A percentile compares a stretch with the other conserved stretches of the same genome.
Evolutionary conservation across 2,329 filamentous ascomycete genomes (phyloP).

Genomic region (Scleromitrula shiraiana): DNA sequence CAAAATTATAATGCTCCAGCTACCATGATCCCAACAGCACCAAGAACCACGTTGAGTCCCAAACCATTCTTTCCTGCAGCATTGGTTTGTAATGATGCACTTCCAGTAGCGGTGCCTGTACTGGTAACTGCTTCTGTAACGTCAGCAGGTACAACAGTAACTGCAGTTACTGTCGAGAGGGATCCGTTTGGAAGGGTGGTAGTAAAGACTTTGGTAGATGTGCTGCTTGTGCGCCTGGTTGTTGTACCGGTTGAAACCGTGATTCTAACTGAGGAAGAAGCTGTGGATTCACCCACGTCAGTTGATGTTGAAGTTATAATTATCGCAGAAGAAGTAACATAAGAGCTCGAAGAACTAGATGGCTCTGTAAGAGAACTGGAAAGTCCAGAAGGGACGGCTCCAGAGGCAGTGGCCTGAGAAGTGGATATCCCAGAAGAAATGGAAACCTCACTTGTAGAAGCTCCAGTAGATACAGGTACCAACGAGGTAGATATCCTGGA

Average conservation of each 20-base stretch:
- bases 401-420: conserved; percentile 12
- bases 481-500: background rate
- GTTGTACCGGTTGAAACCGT: conserved; percentile 9
- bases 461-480: background rate
- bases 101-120: conserved; percentile 10
- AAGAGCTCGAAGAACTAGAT: conserved; percentile 14
- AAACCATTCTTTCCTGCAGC: conserved; percentile 12
- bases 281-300: conserved; percentile 7
- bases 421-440: background rate
- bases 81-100: conserved; percentile 22
- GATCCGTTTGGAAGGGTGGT: conserved; percentile 23
- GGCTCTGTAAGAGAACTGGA: conserved; percentile 16
- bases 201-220: conserved; percentile 19
- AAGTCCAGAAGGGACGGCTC: conserved; percentile 8
- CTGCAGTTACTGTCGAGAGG: conserved; percentile 18
- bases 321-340: conserved; percentile 8
- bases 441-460: conserved; percentile 8
- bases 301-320: conserved; percentile 12
- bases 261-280: conserved; percentile 11
- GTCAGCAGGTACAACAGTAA: conserved; percentile 23
- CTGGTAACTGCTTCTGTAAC: conserved; percentile 13
- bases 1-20: conserved; percentile 16
- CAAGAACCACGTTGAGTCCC: conserved; percentile 18
- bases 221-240: conserved; percentile 6
- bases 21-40: conserved; percentile 18